Evolutionary conservation across 345 rosid genomes (phyloP).

Genomic region (Hypericum androsaemum): DNA sequence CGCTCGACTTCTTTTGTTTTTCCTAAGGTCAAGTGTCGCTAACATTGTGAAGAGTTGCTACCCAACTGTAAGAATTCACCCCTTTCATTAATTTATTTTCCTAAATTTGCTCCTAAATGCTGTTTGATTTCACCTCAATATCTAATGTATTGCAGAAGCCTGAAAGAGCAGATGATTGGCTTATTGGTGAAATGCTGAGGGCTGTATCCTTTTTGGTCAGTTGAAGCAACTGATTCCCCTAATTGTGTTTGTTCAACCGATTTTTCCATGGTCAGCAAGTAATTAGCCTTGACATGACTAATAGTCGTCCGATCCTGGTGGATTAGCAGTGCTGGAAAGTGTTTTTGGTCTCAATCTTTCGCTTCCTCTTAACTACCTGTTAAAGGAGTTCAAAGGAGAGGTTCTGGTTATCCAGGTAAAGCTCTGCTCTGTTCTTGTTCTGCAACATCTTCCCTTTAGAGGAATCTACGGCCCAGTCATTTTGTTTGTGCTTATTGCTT

Average conservation of each 20-base stretch:
- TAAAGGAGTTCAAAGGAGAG: slow-evolving; percentile 45
- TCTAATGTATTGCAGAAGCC: slow-evolving; percentile 39
- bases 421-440: background rate
- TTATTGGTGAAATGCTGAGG: slow-evolving; percentile 69
- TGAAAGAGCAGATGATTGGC: slow-evolving; percentile 71
- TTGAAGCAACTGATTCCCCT: background rate
- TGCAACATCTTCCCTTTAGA: background rate
- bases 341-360: slow-evolving; percentile 76
- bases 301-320: slow-evolving; percentile 85
- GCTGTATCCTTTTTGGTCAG: slow-evolving; percentile 63
- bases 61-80: slow-evolving; percentile 49
- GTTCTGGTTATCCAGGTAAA: slow-evolving; percentile 65
- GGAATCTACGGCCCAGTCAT: background rate
- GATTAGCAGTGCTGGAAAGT: slow-evolving; percentile 61
- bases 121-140: slow-evolving; percentile 5
- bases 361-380: slow-evolving; percentile 62
- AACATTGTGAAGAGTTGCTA: slow-evolving; percentile 59
- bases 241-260: background rate
- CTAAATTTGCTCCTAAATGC: background rate
- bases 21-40: slow-evolving; percentile 41
- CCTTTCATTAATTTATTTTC: slow-evolving; percentile 4
- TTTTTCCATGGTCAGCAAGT: background rate
- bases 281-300: slow-evolving; percentile 35
- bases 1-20: slow-evolving; percentile 54
- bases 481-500: background rate